Evolutionary conservation across 176 grass and related monocot genomes (phyloP).

Genomic region (Themeda triandra): DNA sequence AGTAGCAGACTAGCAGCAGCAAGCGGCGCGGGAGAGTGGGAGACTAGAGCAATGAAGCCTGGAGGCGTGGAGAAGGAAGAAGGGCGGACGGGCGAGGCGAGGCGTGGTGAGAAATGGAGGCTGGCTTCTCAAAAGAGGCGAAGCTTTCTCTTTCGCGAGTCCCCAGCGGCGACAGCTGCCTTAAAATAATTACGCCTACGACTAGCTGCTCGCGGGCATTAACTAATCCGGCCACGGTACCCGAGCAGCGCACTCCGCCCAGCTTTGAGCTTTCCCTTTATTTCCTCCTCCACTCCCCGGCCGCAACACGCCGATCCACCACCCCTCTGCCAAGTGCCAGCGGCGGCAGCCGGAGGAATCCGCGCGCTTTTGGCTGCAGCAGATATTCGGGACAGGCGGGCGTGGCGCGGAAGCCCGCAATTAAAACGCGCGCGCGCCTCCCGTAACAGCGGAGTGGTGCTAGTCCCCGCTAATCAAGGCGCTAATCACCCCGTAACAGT

Average conservation of each 20-base stretch:
- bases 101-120: no score
- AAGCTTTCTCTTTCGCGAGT: constrained; percentile 57
- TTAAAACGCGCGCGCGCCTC: not conserved
- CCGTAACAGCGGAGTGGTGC: not conserved
- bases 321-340: no score
- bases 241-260: not conserved
- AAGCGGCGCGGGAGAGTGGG: constrained; percentile 5
- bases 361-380: not conserved
- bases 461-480: not conserved
- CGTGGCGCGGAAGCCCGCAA: constrained; percentile 4
- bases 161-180: constrained; percentile 44
- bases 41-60: not conserved
- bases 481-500: not conserved
- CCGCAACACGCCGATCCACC: constrained; percentile 7
- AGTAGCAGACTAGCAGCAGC: not conserved
- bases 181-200: constrained; percentile 45
- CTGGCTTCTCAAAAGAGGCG: constrained; percentile 66
- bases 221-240: constrained; percentile 20
- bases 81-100: not conserved
- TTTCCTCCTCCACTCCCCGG: not conserved
- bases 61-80: not conserved
- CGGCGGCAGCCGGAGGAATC: no score
- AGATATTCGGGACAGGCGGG: not conserved
- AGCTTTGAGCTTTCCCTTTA: constrained; percentile 24
- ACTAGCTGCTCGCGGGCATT: constrained; percentile 5